Conservation (phyloP, 2,329 filamentous ascomycete species). For the Seiridium unicorne region DNA sequence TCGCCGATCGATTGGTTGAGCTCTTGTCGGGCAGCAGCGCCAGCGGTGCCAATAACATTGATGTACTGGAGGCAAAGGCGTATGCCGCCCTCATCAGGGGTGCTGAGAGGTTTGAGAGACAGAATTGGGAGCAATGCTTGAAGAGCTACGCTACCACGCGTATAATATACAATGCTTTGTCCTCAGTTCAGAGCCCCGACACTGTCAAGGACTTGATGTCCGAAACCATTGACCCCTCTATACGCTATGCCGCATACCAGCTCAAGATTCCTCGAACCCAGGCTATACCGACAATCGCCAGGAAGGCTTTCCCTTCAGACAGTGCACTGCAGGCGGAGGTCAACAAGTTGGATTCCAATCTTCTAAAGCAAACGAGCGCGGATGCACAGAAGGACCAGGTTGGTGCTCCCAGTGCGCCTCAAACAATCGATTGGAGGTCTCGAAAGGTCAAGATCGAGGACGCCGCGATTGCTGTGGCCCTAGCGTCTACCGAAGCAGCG, state of each 20-base stretch:
- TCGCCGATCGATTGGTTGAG: constrained; percentile 66
- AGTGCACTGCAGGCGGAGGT: constrained; percentile 62
- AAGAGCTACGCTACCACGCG: constrained; percentile 72
- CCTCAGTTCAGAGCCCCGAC: constrained; percentile 65
- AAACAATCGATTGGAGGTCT: constrained; percentile 81
- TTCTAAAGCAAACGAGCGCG: constrained; percentile 57
- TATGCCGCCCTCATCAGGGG: constrained; percentile 78
- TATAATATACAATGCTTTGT: constrained; percentile 78
- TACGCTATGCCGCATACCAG: constrained; percentile 93
- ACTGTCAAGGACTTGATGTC: constrained; percentile 82
- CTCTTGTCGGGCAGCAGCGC: constrained; percentile 61
- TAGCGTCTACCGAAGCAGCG: constrained; percentile 65
- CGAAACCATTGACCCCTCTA: constrained; percentile 86
- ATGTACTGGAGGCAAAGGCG: constrained; percentile 81
- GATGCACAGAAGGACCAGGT: constrained; percentile 49
- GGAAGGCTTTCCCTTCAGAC: constrained; percentile 73
- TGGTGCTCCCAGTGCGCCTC: constrained; percentile 58
- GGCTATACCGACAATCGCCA: constrained; percentile 75
- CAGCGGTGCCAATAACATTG: constrained; percentile 66
- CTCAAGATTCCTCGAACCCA: constrained; percentile 83
- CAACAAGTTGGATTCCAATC: constrained; percentile 66
- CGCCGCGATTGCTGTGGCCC: constrained; percentile 82
- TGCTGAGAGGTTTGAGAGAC: constrained; percentile 81
- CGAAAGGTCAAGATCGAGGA: constrained; percentile 88
- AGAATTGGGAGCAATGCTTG: constrained; percentile 79